phyloP scores from a whole-genome alignment of 306 rosid genomes.

The Pachyrhizus erosus region DNA sequence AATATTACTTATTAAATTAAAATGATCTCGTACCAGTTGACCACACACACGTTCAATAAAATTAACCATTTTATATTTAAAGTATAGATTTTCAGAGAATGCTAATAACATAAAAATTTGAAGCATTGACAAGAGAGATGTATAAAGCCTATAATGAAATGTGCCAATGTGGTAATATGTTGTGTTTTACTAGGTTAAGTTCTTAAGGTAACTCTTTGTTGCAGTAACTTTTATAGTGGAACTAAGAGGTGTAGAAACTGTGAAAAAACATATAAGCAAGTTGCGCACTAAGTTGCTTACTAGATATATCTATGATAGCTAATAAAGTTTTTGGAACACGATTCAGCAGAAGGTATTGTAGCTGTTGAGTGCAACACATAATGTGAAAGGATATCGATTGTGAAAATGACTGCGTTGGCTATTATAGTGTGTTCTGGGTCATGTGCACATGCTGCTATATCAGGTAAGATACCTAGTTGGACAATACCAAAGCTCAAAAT shows the following conservation, averaged over 20 bases:
- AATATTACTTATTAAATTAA: no score
- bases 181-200: constrained; percentile 33
- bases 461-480: constrained; percentile 3
- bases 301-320: neutral
- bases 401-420: constrained; percentile 45
- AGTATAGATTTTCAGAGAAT: neutral
- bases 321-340: neutral
- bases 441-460: constrained; percentile 33
- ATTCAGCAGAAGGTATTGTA: constrained; percentile 4
- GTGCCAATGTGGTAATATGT: neutral
- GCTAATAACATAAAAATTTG: constrained; percentile 32
- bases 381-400: constrained; percentile 34
- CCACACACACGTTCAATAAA: no score
- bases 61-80: constrained; percentile 5
- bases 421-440: constrained; percentile 32
- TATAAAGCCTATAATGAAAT: neutral
- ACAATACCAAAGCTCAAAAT: constrained; percentile 3
- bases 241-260: constrained; percentile 5
- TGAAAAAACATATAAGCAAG: neutral
- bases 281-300: neutral
- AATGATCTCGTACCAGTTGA: no score
- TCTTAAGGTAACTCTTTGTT: neutral
- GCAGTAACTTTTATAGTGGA: constrained; percentile 16
- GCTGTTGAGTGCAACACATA: neutral
- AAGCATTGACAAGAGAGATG: constrained; percentile 4